Evolutionary conservation across 2,329 filamentous ascomycete species (phyloP), one percentile per base, ranked within the genome.

Genomic region (Emmonsia crescens): DNA sequence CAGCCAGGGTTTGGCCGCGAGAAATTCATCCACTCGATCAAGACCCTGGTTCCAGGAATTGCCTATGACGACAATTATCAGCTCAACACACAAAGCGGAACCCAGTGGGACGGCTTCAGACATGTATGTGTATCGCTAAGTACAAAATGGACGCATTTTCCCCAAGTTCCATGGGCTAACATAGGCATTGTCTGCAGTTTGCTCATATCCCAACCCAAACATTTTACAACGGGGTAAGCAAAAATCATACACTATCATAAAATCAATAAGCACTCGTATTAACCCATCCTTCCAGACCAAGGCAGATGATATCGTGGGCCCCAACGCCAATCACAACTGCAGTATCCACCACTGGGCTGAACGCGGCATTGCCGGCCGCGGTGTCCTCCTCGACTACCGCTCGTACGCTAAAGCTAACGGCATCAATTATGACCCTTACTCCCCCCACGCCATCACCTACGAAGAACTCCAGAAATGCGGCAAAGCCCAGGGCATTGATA

Each of bases 391-490:
- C 21, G 76, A 78, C 65, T 78, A 77, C 66, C 66, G 71, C 44
- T 64, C 70, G 10, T 84, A 80, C 60, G 77, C 81, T 10, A 76
- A 80, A 57, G 76, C 76, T 9, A 79, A 81, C 60, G 78, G 79
- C 14, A 79, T 81, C 33, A 64, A 72, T 4, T 83, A 80, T 63
- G 76, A 83, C 65, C 78, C 83, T 0, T 79, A 84, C 57, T 77
- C 77, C 3, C 74, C 77, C 0, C 76, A 84, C 66, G 76, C 78
- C 33, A 85, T 87, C 69, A 79, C 78, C 0, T 73, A 81, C 1
- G 68, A 76, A 0, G 80, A 85, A 0, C 77, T 91, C 0, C 80
- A 82, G 60, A 77, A 79, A 9, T 83, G 84, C 40, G 87, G 84
- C 0, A 75, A 75, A 40, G 75, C 80, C 42, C 84, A 89, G 65